phyloP scores from a whole-genome alignment of 2,329 filamentous ascomycete genomes.

The Fusarium ambrosium region DNA sequence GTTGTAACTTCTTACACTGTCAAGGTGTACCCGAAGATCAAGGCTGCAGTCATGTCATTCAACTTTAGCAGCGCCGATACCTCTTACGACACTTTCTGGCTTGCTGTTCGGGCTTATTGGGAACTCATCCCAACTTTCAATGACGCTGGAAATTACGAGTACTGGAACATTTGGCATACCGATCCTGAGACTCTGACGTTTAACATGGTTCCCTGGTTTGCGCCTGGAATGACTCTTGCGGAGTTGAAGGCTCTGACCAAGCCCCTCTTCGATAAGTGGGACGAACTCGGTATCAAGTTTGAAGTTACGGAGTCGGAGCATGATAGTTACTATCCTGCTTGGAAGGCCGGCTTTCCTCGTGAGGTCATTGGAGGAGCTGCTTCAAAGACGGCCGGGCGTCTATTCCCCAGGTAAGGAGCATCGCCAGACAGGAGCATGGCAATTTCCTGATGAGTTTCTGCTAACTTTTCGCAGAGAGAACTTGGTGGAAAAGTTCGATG shows the following conservation, averaged over 20 bases:
- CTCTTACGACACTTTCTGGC: conserved; percentile 37
- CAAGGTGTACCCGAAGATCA: conserved; percentile 54
- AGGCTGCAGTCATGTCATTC: conserved; percentile 40
- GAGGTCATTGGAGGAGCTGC: conserved; percentile 26
- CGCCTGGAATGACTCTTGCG: conserved; percentile 33
- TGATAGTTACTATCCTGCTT: conserved; percentile 35
- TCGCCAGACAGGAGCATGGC: too few relatives aligned
- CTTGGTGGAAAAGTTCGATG: conserved; percentile 47
- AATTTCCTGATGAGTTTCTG: too few relatives aligned
- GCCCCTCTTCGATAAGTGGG: conserved; percentile 31
- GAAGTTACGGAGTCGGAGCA: conserved; percentile 32
- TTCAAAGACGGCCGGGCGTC: conserved; percentile 40
- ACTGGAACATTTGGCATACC: conserved; percentile 38
- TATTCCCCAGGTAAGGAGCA: conserved; percentile 35
- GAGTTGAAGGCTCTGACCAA: conserved; percentile 23
- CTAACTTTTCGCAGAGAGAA: conserved; percentile 22
- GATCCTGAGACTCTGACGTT: conserved; percentile 26
- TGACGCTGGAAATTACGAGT: conserved; percentile 38
- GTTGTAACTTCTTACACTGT: conserved; percentile 52
- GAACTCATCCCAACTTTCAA: conserved; percentile 36
- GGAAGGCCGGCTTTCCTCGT: conserved; percentile 39
- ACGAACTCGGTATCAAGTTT: conserved; percentile 24
- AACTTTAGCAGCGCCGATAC: conserved; percentile 31
- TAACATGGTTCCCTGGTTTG: conserved; percentile 42
- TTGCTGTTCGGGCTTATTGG: conserved; percentile 31